Conservation (phyloP, 2,329 filamentous ascomycete species). For the Aureobasidium leucospermi region DNA sequence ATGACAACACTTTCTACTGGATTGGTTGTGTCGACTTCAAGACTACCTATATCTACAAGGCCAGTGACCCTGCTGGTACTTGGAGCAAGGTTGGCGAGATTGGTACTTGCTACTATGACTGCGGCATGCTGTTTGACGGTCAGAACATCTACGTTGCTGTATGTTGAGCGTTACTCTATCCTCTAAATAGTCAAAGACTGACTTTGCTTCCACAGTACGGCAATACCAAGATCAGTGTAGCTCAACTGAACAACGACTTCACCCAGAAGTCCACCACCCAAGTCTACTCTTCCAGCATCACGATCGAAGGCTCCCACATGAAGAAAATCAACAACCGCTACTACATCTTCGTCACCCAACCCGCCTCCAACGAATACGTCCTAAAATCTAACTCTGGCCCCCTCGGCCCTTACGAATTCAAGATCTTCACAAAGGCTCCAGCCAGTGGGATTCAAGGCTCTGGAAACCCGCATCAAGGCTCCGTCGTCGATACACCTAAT, state of each 20-base stretch:
- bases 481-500: constrained; percentile 44
- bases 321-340: constrained; percentile 52
- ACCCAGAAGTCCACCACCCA: constrained; percentile 37
- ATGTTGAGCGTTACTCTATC: not conserved
- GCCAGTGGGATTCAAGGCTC: constrained; percentile 35
- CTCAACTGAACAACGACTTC: constrained; percentile 44
- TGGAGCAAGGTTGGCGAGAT: constrained; percentile 36
- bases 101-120: constrained; percentile 50
- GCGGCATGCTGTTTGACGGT: constrained; percentile 51
- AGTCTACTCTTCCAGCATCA: constrained; percentile 36
- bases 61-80: constrained; percentile 34
- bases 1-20: constrained; percentile 49
- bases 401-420: constrained; percentile 47
- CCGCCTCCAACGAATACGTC: constrained; percentile 41
- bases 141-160: constrained; percentile 51
- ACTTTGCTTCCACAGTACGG: constrained; percentile 33
- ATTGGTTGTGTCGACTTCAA: constrained; percentile 48
- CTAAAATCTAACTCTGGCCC: constrained; percentile 38
- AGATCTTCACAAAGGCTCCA: constrained; percentile 39
- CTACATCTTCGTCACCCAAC: constrained; percentile 47
- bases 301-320: constrained; percentile 46
- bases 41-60: constrained; percentile 49
- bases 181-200: no score
- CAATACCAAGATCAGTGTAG: constrained; percentile 41
- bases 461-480: constrained; percentile 44